phyloP scores from a whole-genome alignment of 1,284 basidiomycete species.

The Irpex sp. region DNA sequence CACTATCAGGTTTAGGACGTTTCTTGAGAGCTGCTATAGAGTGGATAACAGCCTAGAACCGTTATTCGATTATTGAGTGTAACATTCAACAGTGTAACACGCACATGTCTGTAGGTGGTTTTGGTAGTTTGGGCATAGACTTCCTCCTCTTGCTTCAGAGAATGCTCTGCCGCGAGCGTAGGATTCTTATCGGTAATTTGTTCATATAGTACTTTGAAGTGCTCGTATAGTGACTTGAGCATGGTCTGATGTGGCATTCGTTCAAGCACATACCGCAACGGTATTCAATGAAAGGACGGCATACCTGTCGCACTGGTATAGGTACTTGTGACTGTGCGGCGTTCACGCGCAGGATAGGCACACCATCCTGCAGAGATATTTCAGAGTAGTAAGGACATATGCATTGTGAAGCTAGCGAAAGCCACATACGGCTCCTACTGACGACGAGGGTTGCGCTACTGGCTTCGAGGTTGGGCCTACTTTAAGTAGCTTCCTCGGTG shows the following conservation, averaged over 20 bases:
- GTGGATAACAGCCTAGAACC: slow-evolving; percentile 63
- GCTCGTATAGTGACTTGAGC: slow-evolving; percentile 69
- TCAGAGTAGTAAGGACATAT: neutral
- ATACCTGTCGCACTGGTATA: slow-evolving; percentile 66
- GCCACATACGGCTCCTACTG: neutral
- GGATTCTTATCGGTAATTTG: slow-evolving; percentile 47
- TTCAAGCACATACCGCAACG: neutral
- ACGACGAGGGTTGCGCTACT: slow-evolving; percentile 35
- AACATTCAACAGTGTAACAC: slow-evolving; percentile 17
- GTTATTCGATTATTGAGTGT: slow-evolving; percentile 6
- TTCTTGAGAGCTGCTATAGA: slow-evolving; percentile 72
- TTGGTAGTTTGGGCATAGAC: slow-evolving; percentile 71
- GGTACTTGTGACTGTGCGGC: slow-evolving; percentile 64
- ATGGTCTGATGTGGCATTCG: slow-evolving; percentile 43
- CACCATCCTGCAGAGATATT: slow-evolving; percentile 43
- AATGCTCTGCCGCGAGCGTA: slow-evolving; percentile 65
- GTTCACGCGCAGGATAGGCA: slow-evolving; percentile 62
- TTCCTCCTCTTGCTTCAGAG: slow-evolving; percentile 74
- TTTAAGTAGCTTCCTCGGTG: slow-evolving; percentile 61
- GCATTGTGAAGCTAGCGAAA: neutral
- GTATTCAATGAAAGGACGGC: slow-evolving; percentile 11
- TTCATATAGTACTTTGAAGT: slow-evolving; percentile 65
- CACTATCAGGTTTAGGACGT: slow-evolving; percentile 57
- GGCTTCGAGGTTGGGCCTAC: slow-evolving; percentile 38
- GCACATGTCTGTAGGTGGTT: slow-evolving; percentile 75